phyloP scores from a whole-genome alignment of 768 basidiomycete species.

The Chiua virens region DNA sequence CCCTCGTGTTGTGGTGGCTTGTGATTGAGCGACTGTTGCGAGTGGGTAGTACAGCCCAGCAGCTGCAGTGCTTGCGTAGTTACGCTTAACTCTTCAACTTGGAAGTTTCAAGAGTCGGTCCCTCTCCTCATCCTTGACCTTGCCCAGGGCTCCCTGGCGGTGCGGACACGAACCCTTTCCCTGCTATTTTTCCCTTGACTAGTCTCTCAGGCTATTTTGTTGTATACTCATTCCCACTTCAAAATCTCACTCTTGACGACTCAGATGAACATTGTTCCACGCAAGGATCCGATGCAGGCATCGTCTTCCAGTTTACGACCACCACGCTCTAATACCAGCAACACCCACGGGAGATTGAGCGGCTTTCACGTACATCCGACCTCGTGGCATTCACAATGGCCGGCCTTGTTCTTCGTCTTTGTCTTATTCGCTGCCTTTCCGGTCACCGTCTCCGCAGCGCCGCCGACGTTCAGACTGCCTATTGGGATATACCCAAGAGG shows the following conservation, averaged over 20 bases:
- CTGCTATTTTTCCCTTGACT: background rate
- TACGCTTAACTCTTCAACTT: too few relatives aligned
- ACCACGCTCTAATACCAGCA: slow-evolving; percentile 10
- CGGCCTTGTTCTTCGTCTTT: background rate
- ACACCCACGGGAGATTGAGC: background rate
- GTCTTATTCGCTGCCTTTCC: slow-evolving; percentile 2
- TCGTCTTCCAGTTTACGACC: background rate
- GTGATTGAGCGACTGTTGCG: too few relatives aligned
- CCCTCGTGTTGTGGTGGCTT: too few relatives aligned
- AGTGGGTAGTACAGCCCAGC: slow-evolving; percentile 4
- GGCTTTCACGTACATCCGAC: background rate
- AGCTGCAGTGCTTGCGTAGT: background rate
- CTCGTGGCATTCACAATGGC: slow-evolving; percentile 3
- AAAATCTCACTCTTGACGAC: background rate
- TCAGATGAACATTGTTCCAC: background rate
- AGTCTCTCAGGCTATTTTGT: background rate
- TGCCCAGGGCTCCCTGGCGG: slow-evolving; percentile 4
- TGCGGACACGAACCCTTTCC: slow-evolving; percentile 5
- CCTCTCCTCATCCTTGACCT: background rate
- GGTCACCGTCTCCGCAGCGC: slow-evolving; percentile 7
- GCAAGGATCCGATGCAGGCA: background rate
- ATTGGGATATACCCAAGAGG: background rate
- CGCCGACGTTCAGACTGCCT: background rate
- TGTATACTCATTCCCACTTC: background rate
- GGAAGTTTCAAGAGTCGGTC: too few relatives aligned